Percentiles rank a stretch among this genome's conserved stretches.
Evolutionary conservation across 2,329 filamentous ascomycete genomes (phyloP).

Genomic region (Fusarium nematophilum): DNA sequence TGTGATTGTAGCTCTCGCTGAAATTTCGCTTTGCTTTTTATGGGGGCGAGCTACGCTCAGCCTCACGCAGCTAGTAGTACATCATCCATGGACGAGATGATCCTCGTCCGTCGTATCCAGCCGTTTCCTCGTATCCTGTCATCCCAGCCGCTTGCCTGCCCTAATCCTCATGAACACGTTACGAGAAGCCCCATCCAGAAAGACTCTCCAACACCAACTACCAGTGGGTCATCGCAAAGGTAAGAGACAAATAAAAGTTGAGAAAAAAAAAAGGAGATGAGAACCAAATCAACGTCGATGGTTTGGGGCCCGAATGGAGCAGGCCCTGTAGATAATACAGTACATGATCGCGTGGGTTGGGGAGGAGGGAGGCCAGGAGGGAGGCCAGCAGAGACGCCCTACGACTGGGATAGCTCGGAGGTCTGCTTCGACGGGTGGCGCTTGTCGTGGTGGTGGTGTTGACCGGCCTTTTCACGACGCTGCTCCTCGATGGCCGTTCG

Average conservation of each 20-base stretch:
- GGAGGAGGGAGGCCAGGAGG: background rate
- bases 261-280: slow-evolving; percentile 19
- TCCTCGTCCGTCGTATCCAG: slow-evolving; percentile 12
- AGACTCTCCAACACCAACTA: slow-evolving; percentile 31
- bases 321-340: slow-evolving; percentile 40
- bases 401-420: slow-evolving; percentile 45
- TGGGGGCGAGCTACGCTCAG: slow-evolving; percentile 25
- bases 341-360: slow-evolving; percentile 24
- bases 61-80: slow-evolving; percentile 37
- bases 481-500: slow-evolving; percentile 90
- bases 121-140: slow-evolving; percentile 17
- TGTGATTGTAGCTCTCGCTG: slow-evolving; percentile 35
- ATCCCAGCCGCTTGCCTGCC: slow-evolving; percentile 11
- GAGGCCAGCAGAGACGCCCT: background rate
- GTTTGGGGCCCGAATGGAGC: slow-evolving; percentile 16
- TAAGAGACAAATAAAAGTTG: slow-evolving; percentile 21
- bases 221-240: slow-evolving; percentile 27
- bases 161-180: slow-evolving; percentile 36
- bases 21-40: slow-evolving; percentile 29
- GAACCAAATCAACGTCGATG: slow-evolving; percentile 24
- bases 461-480: slow-evolving; percentile 81
- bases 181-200: slow-evolving; percentile 26
- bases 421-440: slow-evolving; percentile 51
- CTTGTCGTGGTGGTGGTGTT: slow-evolving; percentile 57
- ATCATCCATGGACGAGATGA: slow-evolving; percentile 19